A percentile compares a stretch with the other conserved stretches of the same genome.
phyloP scores from a whole-genome alignment of 768 basidiomycete genomes.

The Leccinum barrowsii region DNA sequence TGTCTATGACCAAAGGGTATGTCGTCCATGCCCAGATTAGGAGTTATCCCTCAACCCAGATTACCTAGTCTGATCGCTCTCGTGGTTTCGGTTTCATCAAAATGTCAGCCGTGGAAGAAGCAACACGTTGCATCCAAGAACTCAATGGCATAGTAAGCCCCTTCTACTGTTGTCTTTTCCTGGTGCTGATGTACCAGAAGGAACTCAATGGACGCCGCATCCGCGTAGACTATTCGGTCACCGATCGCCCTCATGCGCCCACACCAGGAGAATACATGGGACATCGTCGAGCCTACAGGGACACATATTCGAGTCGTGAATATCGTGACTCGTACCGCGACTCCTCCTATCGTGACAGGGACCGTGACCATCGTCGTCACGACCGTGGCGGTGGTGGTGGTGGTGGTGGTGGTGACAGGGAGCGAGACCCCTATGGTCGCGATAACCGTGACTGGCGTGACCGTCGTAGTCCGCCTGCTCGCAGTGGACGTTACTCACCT shows the following conservation, averaged over 20 bases:
- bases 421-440: conserved; percentile 64
- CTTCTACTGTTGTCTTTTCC: background rate
- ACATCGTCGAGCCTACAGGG: conserved; percentile 61
- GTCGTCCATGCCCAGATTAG: conserved; percentile 22
- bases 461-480: conserved; percentile 69
- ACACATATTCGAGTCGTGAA: conserved; percentile 43
- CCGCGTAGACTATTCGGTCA: conserved; percentile 96
- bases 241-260: conserved; percentile 88
- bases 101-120: conserved; percentile 88
- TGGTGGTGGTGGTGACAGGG: conserved; percentile 32
- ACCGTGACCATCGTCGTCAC: conserved; percentile 38
- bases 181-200: conserved; percentile 36
- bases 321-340: conserved; percentile 45
- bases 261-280: conserved; percentile 99
- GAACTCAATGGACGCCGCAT: conserved; percentile 94
- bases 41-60: conserved; percentile 19
- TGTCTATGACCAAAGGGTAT: conserved; percentile 93
- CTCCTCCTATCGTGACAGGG: conserved; percentile 41
- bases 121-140: conserved; percentile 80
- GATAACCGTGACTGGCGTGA: conserved; percentile 78
- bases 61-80: conserved; percentile 80
- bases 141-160: conserved; percentile 84
- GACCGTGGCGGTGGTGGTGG: conserved; percentile 20
- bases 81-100: conserved; percentile 98
- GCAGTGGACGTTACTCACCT: conserved; percentile 69